Conservation (phyloP, 345 rosid species). For the Salix udensis region DNA sequence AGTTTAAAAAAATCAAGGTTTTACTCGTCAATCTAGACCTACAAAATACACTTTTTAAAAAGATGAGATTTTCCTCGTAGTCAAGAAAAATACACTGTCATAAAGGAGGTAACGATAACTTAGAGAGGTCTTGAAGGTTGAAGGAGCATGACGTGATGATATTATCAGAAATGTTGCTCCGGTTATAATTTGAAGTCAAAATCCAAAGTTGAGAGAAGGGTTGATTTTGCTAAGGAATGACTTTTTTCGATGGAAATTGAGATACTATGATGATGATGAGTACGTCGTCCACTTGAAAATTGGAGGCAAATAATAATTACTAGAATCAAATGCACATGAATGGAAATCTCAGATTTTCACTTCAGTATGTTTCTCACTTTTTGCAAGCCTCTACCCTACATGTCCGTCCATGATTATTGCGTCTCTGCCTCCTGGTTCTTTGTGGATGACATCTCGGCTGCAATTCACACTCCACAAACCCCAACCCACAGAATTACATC, state of each 20-base stretch:
- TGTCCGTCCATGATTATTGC: constrained; percentile 11
- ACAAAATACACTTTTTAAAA: no score
- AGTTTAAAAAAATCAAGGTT: rapidly evolving
- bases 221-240: constrained; percentile 1
- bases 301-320: constrained; percentile 14
- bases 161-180: neutral
- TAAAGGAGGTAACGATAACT: no score
- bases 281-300: constrained; percentile 2
- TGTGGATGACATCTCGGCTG: constrained; percentile 30
- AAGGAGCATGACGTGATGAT: rapidly evolving
- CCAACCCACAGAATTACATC: constrained; percentile 13
- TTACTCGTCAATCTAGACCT: rapidly evolving
- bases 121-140: no score
- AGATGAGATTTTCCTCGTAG: no score
- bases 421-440: neutral
- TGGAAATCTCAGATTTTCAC: constrained; percentile 13
- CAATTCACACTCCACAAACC: constrained; percentile 29
- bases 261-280: neutral
- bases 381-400: neutral
- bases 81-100: no score
- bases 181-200: neutral
- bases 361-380: neutral
- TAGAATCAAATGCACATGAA: constrained; percentile 24
- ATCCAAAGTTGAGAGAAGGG: neutral
- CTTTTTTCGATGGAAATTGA: neutral